Conservation (phyloP, 257 asterid genomes). For the Anisodus acutangulus region DNA sequence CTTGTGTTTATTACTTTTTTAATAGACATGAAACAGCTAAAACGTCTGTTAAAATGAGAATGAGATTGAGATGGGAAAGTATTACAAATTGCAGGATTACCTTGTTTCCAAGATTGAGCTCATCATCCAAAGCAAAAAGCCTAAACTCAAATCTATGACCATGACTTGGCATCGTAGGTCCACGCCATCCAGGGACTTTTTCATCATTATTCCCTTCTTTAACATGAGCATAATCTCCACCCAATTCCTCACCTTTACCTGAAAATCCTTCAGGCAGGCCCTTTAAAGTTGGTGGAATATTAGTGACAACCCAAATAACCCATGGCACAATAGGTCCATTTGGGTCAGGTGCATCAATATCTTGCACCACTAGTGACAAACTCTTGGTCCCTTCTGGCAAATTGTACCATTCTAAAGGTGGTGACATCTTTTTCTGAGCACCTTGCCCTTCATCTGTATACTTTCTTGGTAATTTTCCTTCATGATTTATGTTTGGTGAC, state of each 20-base stretch:
- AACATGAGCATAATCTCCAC: conserved; percentile 51
- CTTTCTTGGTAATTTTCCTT: conserved; percentile 71
- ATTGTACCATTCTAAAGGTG: conserved; percentile 89
- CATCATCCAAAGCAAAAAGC: conserved; percentile 70
- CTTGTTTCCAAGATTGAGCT: conserved; percentile 72
- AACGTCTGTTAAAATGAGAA: too few relatives aligned
- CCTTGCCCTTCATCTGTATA: conserved; percentile 87
- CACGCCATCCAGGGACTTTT: conserved; percentile 77
- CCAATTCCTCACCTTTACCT: conserved; percentile 54
- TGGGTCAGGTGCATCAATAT: conserved; percentile 81
- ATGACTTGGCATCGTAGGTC: conserved; percentile 58
- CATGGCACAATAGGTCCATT: conserved; percentile 61
- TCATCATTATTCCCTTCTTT: conserved; percentile 72
- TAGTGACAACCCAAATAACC: conserved; percentile 72
- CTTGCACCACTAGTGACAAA: conserved; percentile 69
- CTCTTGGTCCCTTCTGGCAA: conserved; percentile 63
- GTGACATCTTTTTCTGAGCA: conserved; percentile 63
- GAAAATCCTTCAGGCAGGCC: conserved; percentile 91
- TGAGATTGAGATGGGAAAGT: background rate
- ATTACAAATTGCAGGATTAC: conserved; percentile 35
- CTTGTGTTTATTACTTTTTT: too few relatives aligned
- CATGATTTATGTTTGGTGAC: conserved; percentile 53
- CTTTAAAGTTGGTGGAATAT: conserved; percentile 73
- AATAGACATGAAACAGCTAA: too few relatives aligned
- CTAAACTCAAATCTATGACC: conserved; percentile 80